Evolutionary conservation across 352 stramenopile genomes (phyloP).

Genomic region (Pythium rishiriense): DNA sequence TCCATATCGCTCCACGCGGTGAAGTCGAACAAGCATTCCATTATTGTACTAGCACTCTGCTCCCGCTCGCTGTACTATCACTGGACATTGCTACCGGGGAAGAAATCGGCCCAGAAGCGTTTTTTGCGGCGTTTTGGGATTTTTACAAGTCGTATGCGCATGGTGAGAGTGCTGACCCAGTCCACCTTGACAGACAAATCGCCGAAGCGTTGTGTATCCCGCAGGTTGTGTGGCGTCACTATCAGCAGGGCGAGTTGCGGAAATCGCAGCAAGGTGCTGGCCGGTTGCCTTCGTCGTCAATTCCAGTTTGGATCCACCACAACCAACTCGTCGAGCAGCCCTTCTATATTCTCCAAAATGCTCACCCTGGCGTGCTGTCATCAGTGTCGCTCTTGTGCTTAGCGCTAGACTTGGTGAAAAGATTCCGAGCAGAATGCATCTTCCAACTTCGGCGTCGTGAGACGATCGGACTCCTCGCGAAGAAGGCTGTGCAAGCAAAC

Average conservation of each 20-base stretch:
- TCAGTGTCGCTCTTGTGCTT: constrained; percentile 49
- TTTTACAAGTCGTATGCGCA: constrained; percentile 39
- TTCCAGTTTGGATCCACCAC: constrained; percentile 34
- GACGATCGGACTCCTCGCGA: constrained; percentile 22
- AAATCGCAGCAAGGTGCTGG: background rate
- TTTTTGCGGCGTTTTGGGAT: constrained; percentile 19
- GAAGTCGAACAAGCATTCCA: background rate
- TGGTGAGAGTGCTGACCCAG: constrained; percentile 30
- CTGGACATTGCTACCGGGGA: background rate
- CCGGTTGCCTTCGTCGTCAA: constrained; percentile 19
- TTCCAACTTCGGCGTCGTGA: constrained; percentile 48
- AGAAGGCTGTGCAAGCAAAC: constrained; percentile 20
- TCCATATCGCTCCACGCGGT: background rate
- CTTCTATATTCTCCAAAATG: constrained; percentile 53
- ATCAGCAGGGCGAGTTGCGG: constrained; percentile 13
- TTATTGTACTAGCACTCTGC: background rate
- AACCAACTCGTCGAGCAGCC: constrained; percentile 53
- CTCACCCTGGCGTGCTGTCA: constrained; percentile 33
- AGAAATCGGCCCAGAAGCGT: constrained; percentile 34
- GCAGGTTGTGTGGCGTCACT: constrained; percentile 37
- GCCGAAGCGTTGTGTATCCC: constrained; percentile 52
- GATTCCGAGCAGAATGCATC: constrained; percentile 45
- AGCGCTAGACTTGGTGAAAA: constrained; percentile 37
- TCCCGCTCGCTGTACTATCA: constrained; percentile 19
- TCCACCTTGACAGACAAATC: constrained; percentile 36